Evolutionary conservation across 495 filamentous ascomycete species (phyloP), one percentile per base, ranked within the genome.

Genomic region (Hypoxylon lenormandii): DNA sequence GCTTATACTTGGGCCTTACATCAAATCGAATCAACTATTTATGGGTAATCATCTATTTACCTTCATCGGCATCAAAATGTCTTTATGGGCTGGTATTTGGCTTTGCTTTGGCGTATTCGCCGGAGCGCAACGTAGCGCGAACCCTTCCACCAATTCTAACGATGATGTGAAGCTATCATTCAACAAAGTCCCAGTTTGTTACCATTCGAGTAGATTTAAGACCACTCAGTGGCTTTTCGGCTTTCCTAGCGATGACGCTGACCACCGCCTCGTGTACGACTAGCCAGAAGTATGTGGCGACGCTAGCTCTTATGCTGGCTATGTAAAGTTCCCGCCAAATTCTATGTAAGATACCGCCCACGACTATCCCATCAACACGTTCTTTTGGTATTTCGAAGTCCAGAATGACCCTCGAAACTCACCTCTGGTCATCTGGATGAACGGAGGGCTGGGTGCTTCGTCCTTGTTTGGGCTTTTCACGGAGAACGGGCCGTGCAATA

Each of bases 351-450:
- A 66, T 3, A 38, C 63, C 19, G 48, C 33, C 48, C 81, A 81
- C 47, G 75, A 84, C n/a, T 90, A 90, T 72, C 79, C 84, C 26
- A 87, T 90, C 59, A 90, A 91, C 73, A 90, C 85, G n/a, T 91
- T 90, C 70, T 92, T 92, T 77, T 92, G 90, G 90, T 92, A 90
- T 73, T 85, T 92, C 67, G 86, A 87, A 72, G 84, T 87, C 0
- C 80, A 87, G 30, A 82, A 86, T 19, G 79, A 86, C 47, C 80
- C 85, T 48, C 76, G 80, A 11, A 81, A 84, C 30, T 85, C 83
- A 21, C 85, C 85, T 4, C 77, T 90, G 13, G 82, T 87, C 10
- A 83, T 91, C 66, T 92, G 87, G 86, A 76, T 91, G 57, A 85
- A 87, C 70, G 87, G 87, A 51, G 88, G 88, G 11, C 87, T 87